Percentiles rank a stretch among this genome's conserved stretches.
Evolutionary conservation across 495 filamentous ascomycete species (phyloP).

Genomic region (Podospora sp.): DNA sequence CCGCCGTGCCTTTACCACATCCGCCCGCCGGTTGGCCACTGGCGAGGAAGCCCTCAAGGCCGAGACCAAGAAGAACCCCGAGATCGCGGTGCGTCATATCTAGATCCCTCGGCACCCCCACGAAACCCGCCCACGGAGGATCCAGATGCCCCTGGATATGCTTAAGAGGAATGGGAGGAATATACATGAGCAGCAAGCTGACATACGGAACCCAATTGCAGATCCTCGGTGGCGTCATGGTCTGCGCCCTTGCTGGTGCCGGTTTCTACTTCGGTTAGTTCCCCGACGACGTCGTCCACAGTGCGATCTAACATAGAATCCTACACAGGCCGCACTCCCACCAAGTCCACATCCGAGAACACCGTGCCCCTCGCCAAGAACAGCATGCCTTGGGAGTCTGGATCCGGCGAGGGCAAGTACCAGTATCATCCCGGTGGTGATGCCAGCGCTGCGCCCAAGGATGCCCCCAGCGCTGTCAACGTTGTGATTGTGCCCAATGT

Average conservation of each 20-base stretch:
- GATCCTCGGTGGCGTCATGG: slow-evolving; percentile 92
- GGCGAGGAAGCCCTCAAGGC: slow-evolving; percentile 47
- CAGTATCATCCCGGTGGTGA: slow-evolving; percentile 91
- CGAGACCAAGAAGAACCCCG: slow-evolving; percentile 57
- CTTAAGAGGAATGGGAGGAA: not conserved
- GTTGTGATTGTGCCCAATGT: slow-evolving; percentile 91
- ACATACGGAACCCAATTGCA: slow-evolving; percentile 39
- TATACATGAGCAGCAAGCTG: slow-evolving; percentile 18
- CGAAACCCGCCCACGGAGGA: not conserved
- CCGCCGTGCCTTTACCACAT: slow-evolving; percentile 52
- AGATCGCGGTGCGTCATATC: slow-evolving; percentile 51
- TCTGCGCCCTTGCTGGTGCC: slow-evolving; percentile 79
- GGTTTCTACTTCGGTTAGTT: slow-evolving; percentile 79
- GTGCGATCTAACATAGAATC: slow-evolving; percentile 8
- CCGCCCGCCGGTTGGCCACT: slow-evolving; percentile 45
- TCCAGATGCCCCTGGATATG: not conserved
- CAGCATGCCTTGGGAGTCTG: slow-evolving; percentile 88
- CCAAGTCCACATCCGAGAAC: slow-evolving; percentile 78
- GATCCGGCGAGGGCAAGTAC: slow-evolving; percentile 71
- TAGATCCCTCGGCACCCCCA: not conserved
- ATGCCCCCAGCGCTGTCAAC: slow-evolving; percentile 93
- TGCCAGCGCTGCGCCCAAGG: slow-evolving; percentile 69
- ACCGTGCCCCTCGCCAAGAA: slow-evolving; percentile 70
- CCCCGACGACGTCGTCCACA: not conserved
- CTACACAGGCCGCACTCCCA: slow-evolving; percentile 76